These are phyloP conservation scores for Tetradesmus lagerheimii DNA, from an alignment of 139 green algal species.

Conservation along the genomic window DNA sequence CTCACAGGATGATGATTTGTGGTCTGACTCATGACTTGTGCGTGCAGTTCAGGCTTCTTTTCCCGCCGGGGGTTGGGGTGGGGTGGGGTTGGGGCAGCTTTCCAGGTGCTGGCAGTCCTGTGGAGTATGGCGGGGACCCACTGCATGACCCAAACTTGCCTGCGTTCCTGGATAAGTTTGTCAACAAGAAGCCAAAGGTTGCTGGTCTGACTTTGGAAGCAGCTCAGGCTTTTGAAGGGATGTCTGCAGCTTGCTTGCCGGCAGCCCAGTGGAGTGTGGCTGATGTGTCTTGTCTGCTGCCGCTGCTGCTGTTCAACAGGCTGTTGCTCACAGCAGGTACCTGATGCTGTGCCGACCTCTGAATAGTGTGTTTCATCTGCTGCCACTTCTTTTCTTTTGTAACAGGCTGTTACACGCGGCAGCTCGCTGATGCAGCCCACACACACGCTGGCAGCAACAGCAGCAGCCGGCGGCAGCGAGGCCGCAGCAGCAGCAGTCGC, in stretches of 20 bases:
- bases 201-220: too few species aligned
- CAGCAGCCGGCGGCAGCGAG: not conserved
- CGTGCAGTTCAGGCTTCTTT: too few species aligned
- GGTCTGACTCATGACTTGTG: too few species aligned
- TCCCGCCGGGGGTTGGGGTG: too few species aligned
- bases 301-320: not conserved
- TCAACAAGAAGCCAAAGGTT: slow-evolving; percentile 94
- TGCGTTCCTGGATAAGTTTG: slow-evolving; percentile 96
- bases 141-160: slow-evolving; percentile 85
- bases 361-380: too few species aligned
- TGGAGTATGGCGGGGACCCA: slow-evolving; percentile 93
- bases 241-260: too few species aligned
- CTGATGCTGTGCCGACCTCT: too few species aligned
- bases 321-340: slow-evolving; percentile 55
- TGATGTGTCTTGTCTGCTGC: too few species aligned
- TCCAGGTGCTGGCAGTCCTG: slow-evolving; percentile 70
- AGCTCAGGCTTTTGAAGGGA: too few species aligned
- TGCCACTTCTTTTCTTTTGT: not conserved
- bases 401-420: slow-evolving; percentile 48
- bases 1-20: too few species aligned
- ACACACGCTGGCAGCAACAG: not conserved
- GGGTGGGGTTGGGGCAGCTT: too few species aligned
- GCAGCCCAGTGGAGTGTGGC: too few species aligned
- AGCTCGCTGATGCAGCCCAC: slow-evolving; percentile 88
- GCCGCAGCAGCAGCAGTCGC: slow-evolving; percentile 19